phyloP scores from a whole-genome alignment of 2,329 filamentous ascomycete species.

The Claviceps citrina region DNA sequence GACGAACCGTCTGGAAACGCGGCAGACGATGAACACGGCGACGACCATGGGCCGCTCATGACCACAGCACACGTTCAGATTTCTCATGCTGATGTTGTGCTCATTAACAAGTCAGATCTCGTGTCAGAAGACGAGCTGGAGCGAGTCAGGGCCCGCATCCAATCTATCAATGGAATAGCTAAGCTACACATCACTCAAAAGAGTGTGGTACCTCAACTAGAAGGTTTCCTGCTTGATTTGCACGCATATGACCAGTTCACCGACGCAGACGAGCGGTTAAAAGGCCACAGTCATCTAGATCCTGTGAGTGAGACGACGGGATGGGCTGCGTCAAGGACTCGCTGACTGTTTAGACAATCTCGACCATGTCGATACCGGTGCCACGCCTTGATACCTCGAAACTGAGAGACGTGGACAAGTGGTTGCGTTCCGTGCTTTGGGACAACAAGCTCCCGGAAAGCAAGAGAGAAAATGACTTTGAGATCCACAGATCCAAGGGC shows the following conservation, averaged over 20 bases:
- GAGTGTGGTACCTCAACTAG: slow-evolving; percentile 64
- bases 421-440: slow-evolving; percentile 77
- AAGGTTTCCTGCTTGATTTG: slow-evolving; percentile 75
- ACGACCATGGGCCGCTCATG: slow-evolving; percentile 50
- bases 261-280: slow-evolving; percentile 52
- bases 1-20: slow-evolving; percentile 52
- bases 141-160: slow-evolving; percentile 54
- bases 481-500: slow-evolving; percentile 81
- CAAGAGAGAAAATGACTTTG: slow-evolving; percentile 34
- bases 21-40: slow-evolving; percentile 34
- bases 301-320: slow-evolving; percentile 38
- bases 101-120: slow-evolving; percentile 87
- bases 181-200: slow-evolving; percentile 69
- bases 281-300: slow-evolving; percentile 84
- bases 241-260: slow-evolving; percentile 82
- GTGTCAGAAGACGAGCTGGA: slow-evolving; percentile 55
- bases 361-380: slow-evolving; percentile 60
- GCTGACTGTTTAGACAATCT: slow-evolving; percentile 49
- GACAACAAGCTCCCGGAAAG: slow-evolving; percentile 46
- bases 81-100: slow-evolving; percentile 85
- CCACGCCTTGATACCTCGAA: slow-evolving; percentile 42
- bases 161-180: slow-evolving; percentile 78
- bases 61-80: slow-evolving; percentile 94
- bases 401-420: slow-evolving; percentile 54
- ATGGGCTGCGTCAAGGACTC: not conserved